Base-by-base conservation (phyloP, 805 yeast species). In the Yamadazyma sp. region DNA sequence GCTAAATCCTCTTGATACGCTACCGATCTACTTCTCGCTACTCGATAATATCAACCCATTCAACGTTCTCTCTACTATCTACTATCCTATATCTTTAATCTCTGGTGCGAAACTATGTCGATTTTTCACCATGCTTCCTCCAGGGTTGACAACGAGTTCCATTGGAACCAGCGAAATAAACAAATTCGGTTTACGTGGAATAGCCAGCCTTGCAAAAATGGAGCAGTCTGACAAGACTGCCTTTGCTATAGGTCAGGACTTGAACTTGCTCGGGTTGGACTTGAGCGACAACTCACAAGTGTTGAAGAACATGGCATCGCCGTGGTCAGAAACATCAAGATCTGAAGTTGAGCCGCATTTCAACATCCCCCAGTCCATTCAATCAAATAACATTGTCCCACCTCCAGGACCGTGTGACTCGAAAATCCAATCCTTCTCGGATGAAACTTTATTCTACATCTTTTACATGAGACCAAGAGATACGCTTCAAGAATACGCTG, bases 381-480 rank as follows among this genome's bases (percentile, higher is more conserved):
- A 53, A 32, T 30, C 53, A 16, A 53, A 54, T 25, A 61, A 55
- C 42, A 62, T 68, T 9, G 46, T 52, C 27, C 72, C 73, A 14
- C 44, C 57, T 17, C 72, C 73, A 5, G 73, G 57, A 18, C 67
- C 73, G 2, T 64, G 72, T 44, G 73, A 77, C 40, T 55, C 55
- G 38, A 74, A 80, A 47, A 71, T 83, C 29, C 68, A 73, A 27
- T 62, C 77, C 17, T 83, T 91, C 47, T 80, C 85, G 36, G 98
- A 93, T 53, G 97, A 91, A 53, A 93, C 98, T 1, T 67, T 93
- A 27, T 93, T 93, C 57, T 93, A 85, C 61, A 83, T 93, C 12
- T 93, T 93, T 59, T 93, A 93, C 62, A 85, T 95, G 47, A 88
- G 82, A 69, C 96, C 99, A 4, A 80, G 88, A 38, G 97, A 93